Percentiles rank a stretch among this genome's conserved stretches.
Evolutionary conservation across 1,284 basidiomycete genomes (phyloP).

Genomic region (Papiliotrema nemorosa): DNA sequence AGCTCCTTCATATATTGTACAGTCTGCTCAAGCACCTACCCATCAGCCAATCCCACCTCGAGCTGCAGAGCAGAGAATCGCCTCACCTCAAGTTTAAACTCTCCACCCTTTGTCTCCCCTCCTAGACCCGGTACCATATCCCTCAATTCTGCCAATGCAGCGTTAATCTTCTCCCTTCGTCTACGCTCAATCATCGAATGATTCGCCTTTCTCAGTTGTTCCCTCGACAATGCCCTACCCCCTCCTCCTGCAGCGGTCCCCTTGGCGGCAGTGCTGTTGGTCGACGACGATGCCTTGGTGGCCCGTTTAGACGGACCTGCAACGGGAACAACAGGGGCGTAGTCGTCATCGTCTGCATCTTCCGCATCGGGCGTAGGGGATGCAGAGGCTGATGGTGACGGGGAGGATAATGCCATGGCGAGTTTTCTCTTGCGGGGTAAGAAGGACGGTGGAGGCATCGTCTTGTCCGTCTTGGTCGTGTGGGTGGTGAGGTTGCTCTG

Average conservation of each 20-base stretch:
- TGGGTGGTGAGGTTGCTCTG: too few relatives aligned
- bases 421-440: slow-evolving; percentile 24
- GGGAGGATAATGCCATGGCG: slow-evolving; percentile 8
- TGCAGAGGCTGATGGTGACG: slow-evolving; percentile 15
- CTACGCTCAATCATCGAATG: slow-evolving; percentile 47
- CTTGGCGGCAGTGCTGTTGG: not conserved
- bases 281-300: not conserved
- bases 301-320: not conserved
- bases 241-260: not conserved
- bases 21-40: slow-evolving; percentile 45
- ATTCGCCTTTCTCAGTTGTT: slow-evolving; percentile 46
- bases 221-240: slow-evolving; percentile 25
- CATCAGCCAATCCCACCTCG: not conserved
- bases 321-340: slow-evolving; percentile 12
- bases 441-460: slow-evolving; percentile 21
- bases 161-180: slow-evolving; percentile 49
- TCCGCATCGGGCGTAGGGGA: slow-evolving; percentile 6
- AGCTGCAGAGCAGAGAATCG: not conserved
- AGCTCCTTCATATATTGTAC: slow-evolving; percentile 47
- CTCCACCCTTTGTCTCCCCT: slow-evolving; percentile 42
- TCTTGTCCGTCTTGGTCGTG: not conserved
- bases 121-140: slow-evolving; percentile 47
- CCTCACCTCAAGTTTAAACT: slow-evolving; percentile 50
- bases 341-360: slow-evolving; percentile 27
- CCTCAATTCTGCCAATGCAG: slow-evolving; percentile 41